A percentile compares a stretch with the other conserved stretches of the same genome.
Conservation (phyloP, 441 rosid species). For the Pelargonium citronellum region DNA sequence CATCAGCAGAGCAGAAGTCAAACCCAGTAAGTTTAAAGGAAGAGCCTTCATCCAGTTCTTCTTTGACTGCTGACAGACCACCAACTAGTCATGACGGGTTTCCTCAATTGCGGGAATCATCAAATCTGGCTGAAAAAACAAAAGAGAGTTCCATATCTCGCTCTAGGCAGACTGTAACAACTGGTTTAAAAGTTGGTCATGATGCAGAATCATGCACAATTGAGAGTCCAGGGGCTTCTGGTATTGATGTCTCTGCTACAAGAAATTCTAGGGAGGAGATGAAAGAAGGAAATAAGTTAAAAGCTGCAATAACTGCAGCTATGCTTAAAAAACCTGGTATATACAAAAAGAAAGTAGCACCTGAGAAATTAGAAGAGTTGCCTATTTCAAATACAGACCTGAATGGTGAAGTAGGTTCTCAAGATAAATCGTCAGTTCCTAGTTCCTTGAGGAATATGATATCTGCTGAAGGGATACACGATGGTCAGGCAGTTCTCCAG, state of each 20-base stretch:
- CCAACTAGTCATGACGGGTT: constrained; percentile 34
- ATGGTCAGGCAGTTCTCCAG: constrained; percentile 32
- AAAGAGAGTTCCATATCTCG: constrained; percentile 43
- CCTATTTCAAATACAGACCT: constrained; percentile 36
- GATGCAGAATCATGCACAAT: constrained; percentile 44
- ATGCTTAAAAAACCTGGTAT: constrained; percentile 67
- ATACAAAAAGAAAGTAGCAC: constrained; percentile 52
- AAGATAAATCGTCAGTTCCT: constrained; percentile 42
- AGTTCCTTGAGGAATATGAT: constrained; percentile 34
- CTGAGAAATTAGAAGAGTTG: constrained; percentile 46
- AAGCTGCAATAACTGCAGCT: constrained; percentile 80
- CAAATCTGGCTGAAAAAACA: constrained; percentile 50
- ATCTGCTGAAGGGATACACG: constrained; percentile 44
- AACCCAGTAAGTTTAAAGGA: constrained; percentile 50
- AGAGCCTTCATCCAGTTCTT: constrained; percentile 54
- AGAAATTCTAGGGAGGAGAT: constrained; percentile 47
- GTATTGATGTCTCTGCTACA: constrained; percentile 39
- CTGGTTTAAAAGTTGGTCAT: constrained; percentile 50
- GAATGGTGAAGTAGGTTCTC: constrained; percentile 38
- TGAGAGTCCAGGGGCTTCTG: constrained; percentile 40
- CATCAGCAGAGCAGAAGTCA: constrained; percentile 44
- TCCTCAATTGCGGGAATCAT: constrained; percentile 44
- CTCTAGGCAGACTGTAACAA: constrained; percentile 35
- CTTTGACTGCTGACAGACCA: constrained; percentile 43
- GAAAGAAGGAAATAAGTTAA: constrained; percentile 51